Percentiles rank a stretch among this genome's conserved stretches.
Conservation (phyloP, 768 basidiomycete genomes). For the Rhodotorula graminis region DNA sequence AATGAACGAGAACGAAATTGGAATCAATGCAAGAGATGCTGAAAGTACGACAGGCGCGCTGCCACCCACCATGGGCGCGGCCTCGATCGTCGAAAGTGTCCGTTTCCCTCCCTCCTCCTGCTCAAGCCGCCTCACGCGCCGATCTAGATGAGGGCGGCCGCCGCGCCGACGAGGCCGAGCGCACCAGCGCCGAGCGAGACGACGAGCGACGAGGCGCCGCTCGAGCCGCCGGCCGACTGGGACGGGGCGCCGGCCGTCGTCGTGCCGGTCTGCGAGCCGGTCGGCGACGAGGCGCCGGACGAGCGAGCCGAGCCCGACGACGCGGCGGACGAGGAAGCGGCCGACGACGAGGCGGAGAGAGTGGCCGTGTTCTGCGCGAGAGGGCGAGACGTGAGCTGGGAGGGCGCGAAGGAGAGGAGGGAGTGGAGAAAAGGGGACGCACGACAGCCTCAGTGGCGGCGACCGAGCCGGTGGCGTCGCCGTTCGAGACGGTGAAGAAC, state of each 20-base stretch:
- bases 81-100: neutral
- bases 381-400: neutral
- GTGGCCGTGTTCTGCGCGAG: conserved; percentile 27
- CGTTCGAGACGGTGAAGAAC: conserved; percentile 37
- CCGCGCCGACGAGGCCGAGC: conserved; percentile 12
- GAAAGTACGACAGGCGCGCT: too few relatives aligned
- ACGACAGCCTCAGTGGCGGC: conserved; percentile 29
- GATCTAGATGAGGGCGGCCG: neutral
- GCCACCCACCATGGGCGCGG: too few relatives aligned
- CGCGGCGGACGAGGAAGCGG: neutral
- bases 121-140: neutral
- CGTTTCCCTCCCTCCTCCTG: neutral
- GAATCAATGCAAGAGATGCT: too few relatives aligned
- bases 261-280: neutral
- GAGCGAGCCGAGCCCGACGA: neutral
- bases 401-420: neutral
- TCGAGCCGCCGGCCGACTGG: neutral
- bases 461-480: conserved; percentile 28
- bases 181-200: conserved; percentile 11
- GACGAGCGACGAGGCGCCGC: conserved; percentile 1
- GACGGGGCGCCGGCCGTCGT: neutral
- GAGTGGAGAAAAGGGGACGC: neutral
- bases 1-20: too few relatives aligned
- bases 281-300: neutral
- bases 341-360: conserved; percentile 10